A percentile compares a stretch with the other conserved stretches of the same genome.
Conservation (phyloP, 306 rosid genomes). For the Ormosia semicastrata region DNA sequence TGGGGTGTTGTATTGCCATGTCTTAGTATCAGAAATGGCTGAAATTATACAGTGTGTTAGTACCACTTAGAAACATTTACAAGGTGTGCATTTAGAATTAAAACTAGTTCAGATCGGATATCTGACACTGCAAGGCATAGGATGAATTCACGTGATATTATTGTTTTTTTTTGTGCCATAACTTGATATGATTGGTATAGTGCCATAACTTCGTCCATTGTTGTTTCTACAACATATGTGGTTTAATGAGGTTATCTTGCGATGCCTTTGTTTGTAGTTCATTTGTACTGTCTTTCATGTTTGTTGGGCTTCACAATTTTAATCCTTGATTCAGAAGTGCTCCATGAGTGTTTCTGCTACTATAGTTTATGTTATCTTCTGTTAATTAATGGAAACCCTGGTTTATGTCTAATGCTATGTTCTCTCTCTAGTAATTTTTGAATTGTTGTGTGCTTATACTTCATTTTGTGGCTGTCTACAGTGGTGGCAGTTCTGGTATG, state of each 20-base stretch:
- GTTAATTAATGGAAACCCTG: not conserved
- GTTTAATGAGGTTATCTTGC: not conserved
- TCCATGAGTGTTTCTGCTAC: not conserved
- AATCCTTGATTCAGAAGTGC: not conserved
- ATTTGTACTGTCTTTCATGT: not conserved
- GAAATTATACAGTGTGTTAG: not conserved
- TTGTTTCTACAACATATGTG: not conserved
- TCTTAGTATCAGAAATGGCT: not conserved
- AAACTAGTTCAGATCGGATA: not conserved
- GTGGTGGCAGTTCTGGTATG: conserved; percentile 70
- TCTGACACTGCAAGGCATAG: not conserved
- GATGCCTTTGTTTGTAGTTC: not conserved
- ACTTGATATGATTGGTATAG: not conserved
- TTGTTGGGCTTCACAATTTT: not conserved
- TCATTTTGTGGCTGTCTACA: conserved; percentile 27
- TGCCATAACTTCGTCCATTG: not conserved
- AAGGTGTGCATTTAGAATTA: not conserved
- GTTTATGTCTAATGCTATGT: not conserved
- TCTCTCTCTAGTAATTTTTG: not conserved
- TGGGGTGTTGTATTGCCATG: not conserved
- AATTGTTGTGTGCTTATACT: conserved; percentile 29
- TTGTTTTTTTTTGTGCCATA: not conserved
- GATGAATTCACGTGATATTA: not conserved
- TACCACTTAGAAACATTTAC: not conserved
- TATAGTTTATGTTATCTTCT: not conserved